Evolutionary conservation across 1,139 yeast species (phyloP).

Genomic region (Scheffersomyces titani): DNA sequence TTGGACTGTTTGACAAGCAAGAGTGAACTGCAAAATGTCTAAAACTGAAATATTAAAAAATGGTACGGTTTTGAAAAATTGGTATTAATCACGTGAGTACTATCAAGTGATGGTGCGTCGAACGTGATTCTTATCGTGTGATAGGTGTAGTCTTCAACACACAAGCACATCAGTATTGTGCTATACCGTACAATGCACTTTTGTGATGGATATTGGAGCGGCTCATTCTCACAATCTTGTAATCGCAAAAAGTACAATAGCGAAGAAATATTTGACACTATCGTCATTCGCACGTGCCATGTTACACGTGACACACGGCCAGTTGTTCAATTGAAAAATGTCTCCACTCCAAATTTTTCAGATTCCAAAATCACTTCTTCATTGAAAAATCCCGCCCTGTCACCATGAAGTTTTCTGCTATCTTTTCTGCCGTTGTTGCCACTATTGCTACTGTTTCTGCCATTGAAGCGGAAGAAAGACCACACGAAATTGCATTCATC

Average conservation of each 20-base stretch:
- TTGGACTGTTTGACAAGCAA: background rate
- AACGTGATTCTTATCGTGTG: background rate
- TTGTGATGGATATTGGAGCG: background rate
- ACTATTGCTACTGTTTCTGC: constrained; percentile 17
- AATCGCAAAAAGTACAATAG: background rate
- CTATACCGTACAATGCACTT: background rate
- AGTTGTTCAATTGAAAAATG: background rate
- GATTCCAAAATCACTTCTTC: background rate
- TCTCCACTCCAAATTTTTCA: background rate
- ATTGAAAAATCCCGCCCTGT: background rate
- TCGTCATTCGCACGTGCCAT: background rate
- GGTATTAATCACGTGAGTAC: background rate
- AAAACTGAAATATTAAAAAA: background rate
- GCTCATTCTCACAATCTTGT: background rate
- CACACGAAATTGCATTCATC: constrained; percentile 34
- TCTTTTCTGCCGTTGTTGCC: constrained; percentile 18
- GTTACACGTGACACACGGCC: background rate
- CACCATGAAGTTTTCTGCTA: constrained; percentile 19
- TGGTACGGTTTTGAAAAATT: constrained; percentile 1
- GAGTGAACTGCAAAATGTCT: background rate
- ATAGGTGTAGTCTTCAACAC: background rate
- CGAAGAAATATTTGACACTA: background rate
- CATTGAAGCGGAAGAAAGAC: constrained; percentile 14
- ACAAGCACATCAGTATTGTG: background rate
- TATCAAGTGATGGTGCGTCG: too few species aligned